phyloP scores from a whole-genome alignment of 768 basidiomycete genomes.

The Daedaleopsis sinensis region DNA sequence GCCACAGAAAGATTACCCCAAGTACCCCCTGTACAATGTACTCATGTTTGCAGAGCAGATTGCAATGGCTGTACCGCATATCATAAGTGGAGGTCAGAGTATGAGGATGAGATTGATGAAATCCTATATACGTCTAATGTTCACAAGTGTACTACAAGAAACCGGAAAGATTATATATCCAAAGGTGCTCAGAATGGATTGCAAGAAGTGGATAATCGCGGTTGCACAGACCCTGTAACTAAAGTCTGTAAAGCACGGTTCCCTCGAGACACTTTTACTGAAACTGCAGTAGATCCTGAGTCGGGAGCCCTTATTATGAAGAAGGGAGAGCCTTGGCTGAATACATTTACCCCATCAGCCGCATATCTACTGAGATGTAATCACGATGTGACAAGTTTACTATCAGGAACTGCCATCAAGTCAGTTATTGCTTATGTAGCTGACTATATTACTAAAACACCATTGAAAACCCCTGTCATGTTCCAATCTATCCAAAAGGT shows the following conservation, averaged over 20 bases:
- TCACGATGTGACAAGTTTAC: neutral
- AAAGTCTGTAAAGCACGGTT: neutral
- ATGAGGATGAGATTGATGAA: neutral
- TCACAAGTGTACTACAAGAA: neutral
- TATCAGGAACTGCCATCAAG: slow-evolving; percentile 1
- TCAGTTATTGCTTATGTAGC: slow-evolving; percentile 1
- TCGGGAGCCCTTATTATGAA: slow-evolving; percentile 1
- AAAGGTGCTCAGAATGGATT: neutral
- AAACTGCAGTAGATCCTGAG: neutral
- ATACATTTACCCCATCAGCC: neutral
- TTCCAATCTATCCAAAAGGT: slow-evolving; percentile 3
- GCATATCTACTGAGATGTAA: neutral
- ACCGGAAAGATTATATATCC: neutral
- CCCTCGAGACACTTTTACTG: neutral
- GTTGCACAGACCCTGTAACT: neutral
- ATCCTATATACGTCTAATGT: neutral
- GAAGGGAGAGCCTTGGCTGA: slow-evolving; percentile 4
- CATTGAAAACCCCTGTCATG: neutral
- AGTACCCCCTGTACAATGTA: neutral
- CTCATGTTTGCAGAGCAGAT: neutral
- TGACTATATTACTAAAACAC: slow-evolving; percentile 2
- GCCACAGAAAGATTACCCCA: neutral
- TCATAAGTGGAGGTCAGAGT: neutral
- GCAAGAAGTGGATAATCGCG: neutral
- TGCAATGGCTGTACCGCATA: neutral